Evolutionary conservation across 129 eudicot species (phyloP).

Genomic region (Flaveria linearis): DNA sequence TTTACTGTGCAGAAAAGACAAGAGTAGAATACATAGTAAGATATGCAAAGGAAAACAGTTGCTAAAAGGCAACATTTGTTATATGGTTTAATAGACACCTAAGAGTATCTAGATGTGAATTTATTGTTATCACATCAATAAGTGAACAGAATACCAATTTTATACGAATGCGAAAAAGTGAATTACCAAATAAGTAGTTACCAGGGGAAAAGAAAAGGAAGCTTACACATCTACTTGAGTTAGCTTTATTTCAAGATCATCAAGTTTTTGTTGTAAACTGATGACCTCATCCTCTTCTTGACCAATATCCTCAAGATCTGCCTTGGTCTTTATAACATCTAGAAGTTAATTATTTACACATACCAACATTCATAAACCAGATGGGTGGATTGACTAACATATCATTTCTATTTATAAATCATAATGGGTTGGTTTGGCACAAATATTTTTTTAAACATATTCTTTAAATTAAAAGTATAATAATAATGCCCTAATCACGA

Average conservation of each 20-base stretch:
- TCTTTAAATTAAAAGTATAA: too few species aligned
- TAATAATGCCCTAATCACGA: too few species aligned
- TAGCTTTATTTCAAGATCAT: slow-evolving; percentile 55
- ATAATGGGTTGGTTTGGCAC: neutral
- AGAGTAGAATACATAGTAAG: neutral
- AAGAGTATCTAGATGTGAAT: neutral
- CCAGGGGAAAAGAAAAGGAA: neutral
- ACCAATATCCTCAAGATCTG: slow-evolving; percentile 57
- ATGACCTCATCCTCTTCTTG: slow-evolving; percentile 54
- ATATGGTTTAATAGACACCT: neutral
- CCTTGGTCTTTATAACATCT: slow-evolving; percentile 50
- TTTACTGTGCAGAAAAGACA: slow-evolving; percentile 52
- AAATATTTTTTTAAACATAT: too few species aligned
- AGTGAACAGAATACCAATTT: too few species aligned
- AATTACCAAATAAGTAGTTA: too few species aligned
- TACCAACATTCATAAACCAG: slow-evolving; percentile 5
- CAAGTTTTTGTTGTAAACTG: slow-evolving; percentile 59
- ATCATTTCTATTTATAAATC: neutral
- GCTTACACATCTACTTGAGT: slow-evolving; percentile 53
- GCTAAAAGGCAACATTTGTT: neutral
- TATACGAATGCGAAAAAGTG: neutral
- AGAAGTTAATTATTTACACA: slow-evolving; percentile 37
- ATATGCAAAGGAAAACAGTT: neutral
- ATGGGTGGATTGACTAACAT: neutral
- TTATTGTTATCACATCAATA: too few species aligned